These are phyloP conservation scores for Citrus sp. DNA, from an alignment of 345 rosid species.

Conservation along the genomic window DNA sequence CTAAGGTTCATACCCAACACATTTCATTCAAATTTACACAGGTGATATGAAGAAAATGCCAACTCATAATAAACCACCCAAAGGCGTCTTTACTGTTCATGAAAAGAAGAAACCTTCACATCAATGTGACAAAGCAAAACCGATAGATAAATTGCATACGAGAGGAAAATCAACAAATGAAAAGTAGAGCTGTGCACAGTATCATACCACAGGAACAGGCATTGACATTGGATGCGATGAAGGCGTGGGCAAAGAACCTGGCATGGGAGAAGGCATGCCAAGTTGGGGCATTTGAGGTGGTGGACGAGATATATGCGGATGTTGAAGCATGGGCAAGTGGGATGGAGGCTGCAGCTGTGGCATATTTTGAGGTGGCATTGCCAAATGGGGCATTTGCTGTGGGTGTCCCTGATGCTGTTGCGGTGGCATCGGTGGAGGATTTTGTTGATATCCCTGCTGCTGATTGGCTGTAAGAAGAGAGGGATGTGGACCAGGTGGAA, in stretches of 20 bases:
- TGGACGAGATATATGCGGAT: constrained; percentile 80
- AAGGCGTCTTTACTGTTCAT: background rate
- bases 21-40: background rate
- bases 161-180: background rate
- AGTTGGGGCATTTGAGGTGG: constrained; percentile 73
- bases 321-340: constrained; percentile 70
- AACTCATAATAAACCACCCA: background rate
- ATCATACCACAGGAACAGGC: constrained; percentile 85
- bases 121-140: background rate
- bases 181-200: background rate
- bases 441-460: constrained; percentile 85
- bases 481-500: constrained; percentile 98
- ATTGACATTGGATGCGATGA: constrained; percentile 48
- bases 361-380: constrained; percentile 73
- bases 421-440: constrained; percentile 53
- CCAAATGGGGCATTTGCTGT: constrained; percentile 71
- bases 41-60: background rate
- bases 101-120: background rate
- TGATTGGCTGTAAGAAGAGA: constrained; percentile 73
- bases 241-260: constrained; percentile 42
- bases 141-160: background rate
- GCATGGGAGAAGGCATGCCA: constrained; percentile 46
- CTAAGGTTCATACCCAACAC: background rate
- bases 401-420: constrained; percentile 69
- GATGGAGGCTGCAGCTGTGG: constrained; percentile 84